A percentile compares a stretch with the other conserved stretches of the same genome.
Conservation (phyloP, 306 rosid genomes). For the Prunus persica region DNA sequence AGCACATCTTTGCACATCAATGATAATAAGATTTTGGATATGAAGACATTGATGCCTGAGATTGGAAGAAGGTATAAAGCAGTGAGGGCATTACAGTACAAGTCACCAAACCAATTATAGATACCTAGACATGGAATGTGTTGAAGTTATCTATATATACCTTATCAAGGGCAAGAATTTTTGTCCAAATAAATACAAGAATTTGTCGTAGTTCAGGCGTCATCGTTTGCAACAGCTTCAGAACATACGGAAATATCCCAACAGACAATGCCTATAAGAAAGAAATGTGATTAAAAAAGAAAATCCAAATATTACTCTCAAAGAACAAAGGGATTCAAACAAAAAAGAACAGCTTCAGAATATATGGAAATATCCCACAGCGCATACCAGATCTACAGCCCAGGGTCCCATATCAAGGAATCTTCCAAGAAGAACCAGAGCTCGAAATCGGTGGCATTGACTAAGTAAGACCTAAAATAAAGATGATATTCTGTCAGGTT, state of each 20-base stretch:
- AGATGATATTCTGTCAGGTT: constrained; percentile 13
- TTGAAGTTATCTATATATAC: constrained; percentile 36
- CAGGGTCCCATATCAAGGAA: constrained; percentile 99
- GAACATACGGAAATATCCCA: constrained; percentile 96
- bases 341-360: background rate
- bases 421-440: constrained; percentile 90
- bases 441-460: constrained; percentile 89
- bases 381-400: constrained; percentile 95
- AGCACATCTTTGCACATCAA: background rate
- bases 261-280: constrained; percentile 79
- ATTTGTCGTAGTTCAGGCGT: constrained; percentile 92
- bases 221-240: constrained; percentile 91
- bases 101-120: background rate
- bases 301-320: constrained; percentile 9
- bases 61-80: background rate
- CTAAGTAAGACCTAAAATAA: constrained; percentile 85
- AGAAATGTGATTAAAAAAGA: constrained; percentile 18
- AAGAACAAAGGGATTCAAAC: constrained; percentile 5
- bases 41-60: background rate
- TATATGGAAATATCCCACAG: background rate
- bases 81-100: background rate
- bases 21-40: background rate
- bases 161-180: constrained; percentile 98
- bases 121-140: background rate
- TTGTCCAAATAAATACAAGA: constrained; percentile 98